Base-by-base conservation (phyloP, 768 basidiomycete genomes). In the Exsudoporus frostii region DNA sequence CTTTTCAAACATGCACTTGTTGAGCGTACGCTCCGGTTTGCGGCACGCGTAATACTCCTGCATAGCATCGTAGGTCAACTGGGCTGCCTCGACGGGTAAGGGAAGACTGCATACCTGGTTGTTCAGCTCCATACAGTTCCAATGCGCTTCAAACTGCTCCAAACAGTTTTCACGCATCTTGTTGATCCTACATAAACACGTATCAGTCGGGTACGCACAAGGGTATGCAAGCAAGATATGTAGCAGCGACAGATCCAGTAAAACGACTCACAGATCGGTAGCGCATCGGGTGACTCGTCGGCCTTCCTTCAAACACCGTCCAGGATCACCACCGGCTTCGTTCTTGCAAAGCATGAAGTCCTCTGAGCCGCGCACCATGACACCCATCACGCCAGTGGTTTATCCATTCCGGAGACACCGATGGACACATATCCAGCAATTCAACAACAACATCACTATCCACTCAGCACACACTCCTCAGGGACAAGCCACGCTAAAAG, bases 331-430 rank as follows among this genome's bases (percentile, higher is more conserved):
- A 54, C 88, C 80, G 65, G 81, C 87, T 77, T 98, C 95, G 22
- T 83, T 77, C 76, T 98, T 98, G 82, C 97, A 99, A 48, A 98
- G 87, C 92, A 98, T 96, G 65, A 92, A 92, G 75, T 92, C 90
- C 81, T 92, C 90, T 91, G 66, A 45, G 49, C 50, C 50, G 44
- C 33, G 74, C 73, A 60, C 48, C 24, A 6, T 27, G 13, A 15
- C 20, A 42, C 50, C 45, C 30, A 48, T 50, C 27, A 50, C 27
- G 47, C 36, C 33, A n/a, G 27, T 40, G 34, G 32, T 11, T 38
- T 2, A n/a, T 25, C 14, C 43, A 43, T 49, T 43, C 10, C 14
- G 10, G 17, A 45, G 29, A 50, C 34, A n/a, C 14, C 27, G 30
- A 39, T 5, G 24, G 17, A 29, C 14, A n/a, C 13, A 39, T 22